phyloP scores from a whole-genome alignment of 495 filamentous ascomycete genomes.

The Pseudotulostoma volvatum region DNA sequence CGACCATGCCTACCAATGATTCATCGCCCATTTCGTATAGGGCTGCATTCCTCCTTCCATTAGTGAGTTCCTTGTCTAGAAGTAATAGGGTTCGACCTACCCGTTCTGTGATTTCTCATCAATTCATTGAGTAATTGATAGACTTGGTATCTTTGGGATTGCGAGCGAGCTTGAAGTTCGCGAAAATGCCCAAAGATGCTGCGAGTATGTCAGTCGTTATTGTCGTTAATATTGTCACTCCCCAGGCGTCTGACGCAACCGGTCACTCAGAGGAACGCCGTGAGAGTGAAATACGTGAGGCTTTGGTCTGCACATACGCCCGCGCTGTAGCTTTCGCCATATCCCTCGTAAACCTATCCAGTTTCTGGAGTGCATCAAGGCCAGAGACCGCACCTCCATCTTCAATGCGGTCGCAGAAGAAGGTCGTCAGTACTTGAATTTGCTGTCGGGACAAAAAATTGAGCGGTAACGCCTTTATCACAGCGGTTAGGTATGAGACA shows the following conservation, averaged over 20 bases:
- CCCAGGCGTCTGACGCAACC: too few relatives aligned
- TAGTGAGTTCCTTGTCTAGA: conserved; percentile 4
- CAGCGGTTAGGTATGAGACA: conserved; percentile 49
- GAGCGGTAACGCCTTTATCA: conserved; percentile 40
- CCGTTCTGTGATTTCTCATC: conserved; percentile 45
- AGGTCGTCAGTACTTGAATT: conserved; percentile 40
- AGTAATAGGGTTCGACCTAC: conserved; percentile 23
- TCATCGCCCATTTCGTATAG: conserved; percentile 39
- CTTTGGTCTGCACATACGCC: too few relatives aligned
- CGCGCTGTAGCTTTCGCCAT: conserved; percentile 31
- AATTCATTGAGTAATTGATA: conserved; percentile 47
- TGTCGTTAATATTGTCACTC: too few relatives aligned
- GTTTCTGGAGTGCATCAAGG: conserved; percentile 28
- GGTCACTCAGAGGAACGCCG: too few relatives aligned
- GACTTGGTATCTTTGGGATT: conserved; percentile 44
- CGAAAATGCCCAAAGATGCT: conserved; percentile 35
- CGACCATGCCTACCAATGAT: conserved; percentile 45
- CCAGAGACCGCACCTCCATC: conserved; percentile 41
- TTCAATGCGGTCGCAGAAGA: conserved; percentile 44
- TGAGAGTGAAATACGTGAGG: too few relatives aligned
- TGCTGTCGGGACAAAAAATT: conserved; percentile 52
- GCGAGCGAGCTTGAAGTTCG: conserved; percentile 46
- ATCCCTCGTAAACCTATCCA: conserved; percentile 32
- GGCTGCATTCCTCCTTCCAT: too few relatives aligned
- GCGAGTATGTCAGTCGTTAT: not conserved